These are phyloP conservation scores for Trichoderma koningii DNA, from an alignment of 2,329 filamentous ascomycete genomes.

Conservation along the genomic window DNA sequence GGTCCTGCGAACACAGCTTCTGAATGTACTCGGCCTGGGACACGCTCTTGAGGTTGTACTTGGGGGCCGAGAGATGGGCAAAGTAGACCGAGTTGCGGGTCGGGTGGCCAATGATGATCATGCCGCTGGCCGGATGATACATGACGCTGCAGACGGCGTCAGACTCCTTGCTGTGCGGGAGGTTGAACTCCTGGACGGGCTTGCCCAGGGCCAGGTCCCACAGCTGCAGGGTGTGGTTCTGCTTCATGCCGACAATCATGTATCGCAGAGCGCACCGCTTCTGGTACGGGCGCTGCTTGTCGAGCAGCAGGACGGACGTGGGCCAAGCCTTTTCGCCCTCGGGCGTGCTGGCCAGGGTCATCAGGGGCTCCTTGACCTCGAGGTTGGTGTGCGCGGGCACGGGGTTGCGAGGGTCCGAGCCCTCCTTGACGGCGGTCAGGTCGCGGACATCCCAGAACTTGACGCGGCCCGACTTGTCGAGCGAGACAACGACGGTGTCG, in stretches of 20 bases:
- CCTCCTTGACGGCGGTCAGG: constrained; percentile 60
- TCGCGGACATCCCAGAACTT: constrained; percentile 98
- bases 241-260: constrained; percentile 96
- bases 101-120: constrained; percentile 92
- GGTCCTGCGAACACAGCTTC: constrained; percentile 71
- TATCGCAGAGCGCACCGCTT: constrained; percentile 90
- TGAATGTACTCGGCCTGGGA: constrained; percentile 87
- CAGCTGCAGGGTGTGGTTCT: constrained; percentile 96
- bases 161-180: constrained; percentile 93
- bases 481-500: constrained; percentile 87
- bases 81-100: constrained; percentile 98
- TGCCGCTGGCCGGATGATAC: constrained; percentile 89
- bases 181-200: constrained; percentile 93
- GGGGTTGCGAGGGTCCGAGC: constrained; percentile 52
- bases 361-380: constrained; percentile 81
- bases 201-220: constrained; percentile 97
- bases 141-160: constrained; percentile 97
- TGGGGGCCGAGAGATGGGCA: constrained; percentile 89
- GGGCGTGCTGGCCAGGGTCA: constrained; percentile 83
- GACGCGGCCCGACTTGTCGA: constrained; percentile 94
- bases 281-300: constrained; percentile 91
- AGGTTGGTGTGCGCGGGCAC: constrained; percentile 60
- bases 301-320: constrained; percentile 91
- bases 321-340: constrained; percentile 94
- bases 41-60: constrained; percentile 80